Percentiles rank a stretch among this genome's conserved stretches.
Conservation (phyloP, 208 protist species). For the Trypanosomatidae sp. region DNA sequence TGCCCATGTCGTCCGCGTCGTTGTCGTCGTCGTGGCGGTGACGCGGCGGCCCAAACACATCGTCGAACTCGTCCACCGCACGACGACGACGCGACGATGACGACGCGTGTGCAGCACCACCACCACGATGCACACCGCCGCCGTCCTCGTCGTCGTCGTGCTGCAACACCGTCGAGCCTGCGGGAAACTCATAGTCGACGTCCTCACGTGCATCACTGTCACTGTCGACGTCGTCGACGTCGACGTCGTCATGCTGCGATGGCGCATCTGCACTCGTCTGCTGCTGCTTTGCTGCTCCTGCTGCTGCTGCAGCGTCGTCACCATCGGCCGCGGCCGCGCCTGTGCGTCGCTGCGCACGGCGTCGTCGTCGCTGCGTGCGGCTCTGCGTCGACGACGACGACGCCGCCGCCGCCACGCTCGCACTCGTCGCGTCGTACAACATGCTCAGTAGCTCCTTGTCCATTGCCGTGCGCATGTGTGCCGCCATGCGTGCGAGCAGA, state of each 20-base stretch:
- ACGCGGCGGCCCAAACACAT: conserved; percentile 7
- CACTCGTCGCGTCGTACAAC: no score
- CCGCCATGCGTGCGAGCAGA: conserved; percentile 19
- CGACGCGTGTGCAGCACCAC: neutral
- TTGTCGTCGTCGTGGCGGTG: conserved; percentile 2
- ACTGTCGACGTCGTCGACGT: conserved; percentile 25
- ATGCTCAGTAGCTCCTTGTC: no score
- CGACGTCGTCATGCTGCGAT: conserved; percentile 2
- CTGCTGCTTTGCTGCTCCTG: no score
- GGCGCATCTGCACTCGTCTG: no score
- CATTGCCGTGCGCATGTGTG: no score
- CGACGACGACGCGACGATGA: neutral
- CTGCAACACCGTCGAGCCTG: conserved; percentile 18
- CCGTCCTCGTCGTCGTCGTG: conserved; percentile 10
- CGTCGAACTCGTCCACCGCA: neutral
- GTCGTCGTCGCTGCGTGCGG: no score
- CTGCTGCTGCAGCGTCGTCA: neutral
- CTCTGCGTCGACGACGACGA: no score
- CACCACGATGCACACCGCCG: no score
- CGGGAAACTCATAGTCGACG: conserved; percentile 21
- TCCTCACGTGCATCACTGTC: no score
- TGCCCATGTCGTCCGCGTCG: conserved; percentile 4
- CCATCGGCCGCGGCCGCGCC: neutral
- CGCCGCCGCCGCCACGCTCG: no score
- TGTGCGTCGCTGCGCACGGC: no score